Evolutionary conservation across 176 grass and related monocot species (phyloP).

Genomic region (Metroxylon sagu): DNA sequence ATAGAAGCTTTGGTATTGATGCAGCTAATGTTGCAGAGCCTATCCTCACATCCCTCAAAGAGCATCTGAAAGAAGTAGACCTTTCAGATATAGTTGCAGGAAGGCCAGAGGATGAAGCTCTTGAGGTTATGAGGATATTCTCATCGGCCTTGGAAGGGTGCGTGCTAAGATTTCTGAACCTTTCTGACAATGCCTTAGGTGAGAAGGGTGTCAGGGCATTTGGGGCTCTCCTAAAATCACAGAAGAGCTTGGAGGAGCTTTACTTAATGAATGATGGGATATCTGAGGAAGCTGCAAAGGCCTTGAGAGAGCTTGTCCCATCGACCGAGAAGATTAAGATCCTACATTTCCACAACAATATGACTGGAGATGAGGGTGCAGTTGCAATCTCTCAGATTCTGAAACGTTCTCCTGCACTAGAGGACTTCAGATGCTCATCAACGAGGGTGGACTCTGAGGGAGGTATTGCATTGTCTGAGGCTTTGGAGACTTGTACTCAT

Average conservation of each 20-base stretch:
- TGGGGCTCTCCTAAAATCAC: slow-evolving; percentile 61
- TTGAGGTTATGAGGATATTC: background rate
- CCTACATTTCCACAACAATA: slow-evolving; percentile 84
- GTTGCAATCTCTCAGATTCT: slow-evolving; percentile 54
- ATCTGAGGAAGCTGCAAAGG: slow-evolving; percentile 82
- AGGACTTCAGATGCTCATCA: slow-evolving; percentile 75
- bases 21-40: background rate
- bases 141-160: background rate
- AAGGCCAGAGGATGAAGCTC: slow-evolving; percentile 45
- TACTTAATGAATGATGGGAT: slow-evolving; percentile 91
- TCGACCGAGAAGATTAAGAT: slow-evolving; percentile 69
- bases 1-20: slow-evolving; percentile 1
- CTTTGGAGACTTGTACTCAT: slow-evolving; percentile 48
- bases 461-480: slow-evolving; percentile 48
- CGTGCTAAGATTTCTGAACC: slow-evolving; percentile 24
- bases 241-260: slow-evolving; percentile 65
- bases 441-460: slow-evolving; percentile 66
- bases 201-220: slow-evolving; percentile 91
- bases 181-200: slow-evolving; percentile 79
- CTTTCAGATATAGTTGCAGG: slow-evolving; percentile 77
- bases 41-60: background rate
- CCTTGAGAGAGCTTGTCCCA: slow-evolving; percentile 64
- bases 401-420: slow-evolving; percentile 49
- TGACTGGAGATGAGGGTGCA: slow-evolving; percentile 90
- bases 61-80: slow-evolving; percentile 4